phyloP scores from a whole-genome alignment of 139 green algal genomes.

The Gonium pectorale region DNA sequence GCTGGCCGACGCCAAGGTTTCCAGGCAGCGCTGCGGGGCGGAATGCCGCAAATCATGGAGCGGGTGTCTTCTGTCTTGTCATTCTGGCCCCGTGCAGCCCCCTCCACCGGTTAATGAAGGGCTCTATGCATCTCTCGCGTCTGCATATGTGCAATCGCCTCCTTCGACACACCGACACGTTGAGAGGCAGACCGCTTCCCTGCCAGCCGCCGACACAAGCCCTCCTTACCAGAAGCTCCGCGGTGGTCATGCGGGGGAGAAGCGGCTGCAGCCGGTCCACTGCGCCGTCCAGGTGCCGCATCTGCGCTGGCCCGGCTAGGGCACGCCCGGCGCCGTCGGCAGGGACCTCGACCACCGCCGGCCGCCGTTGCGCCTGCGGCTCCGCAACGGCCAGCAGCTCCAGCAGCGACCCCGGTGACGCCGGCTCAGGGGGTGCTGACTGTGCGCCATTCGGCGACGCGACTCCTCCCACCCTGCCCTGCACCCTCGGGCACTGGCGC shows the following conservation, averaged over 20 bases:
- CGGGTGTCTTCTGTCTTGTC: no score
- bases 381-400: neutral
- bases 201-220: no score
- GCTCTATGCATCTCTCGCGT: neutral
- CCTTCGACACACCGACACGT: neutral
- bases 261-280: neutral
- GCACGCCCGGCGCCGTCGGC: no score
- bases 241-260: neutral
- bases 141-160: neutral
- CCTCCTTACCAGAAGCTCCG: conserved; percentile 3
- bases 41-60: neutral
- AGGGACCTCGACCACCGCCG: neutral
- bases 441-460: no score
- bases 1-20: neutral
- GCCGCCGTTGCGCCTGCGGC: neutral
- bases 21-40: neutral
- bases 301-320: no score
- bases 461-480: no score
- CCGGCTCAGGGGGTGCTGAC: neutral
- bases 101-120: neutral
- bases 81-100: no score
- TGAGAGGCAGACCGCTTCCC: neutral
- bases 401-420: neutral
- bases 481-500: no score
- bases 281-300: neutral